Evolutionary conservation across 2,329 filamentous ascomycete species (phyloP), one percentile per base, ranked within the genome.

Genomic region (Cordyceps cateniannulata): DNA sequence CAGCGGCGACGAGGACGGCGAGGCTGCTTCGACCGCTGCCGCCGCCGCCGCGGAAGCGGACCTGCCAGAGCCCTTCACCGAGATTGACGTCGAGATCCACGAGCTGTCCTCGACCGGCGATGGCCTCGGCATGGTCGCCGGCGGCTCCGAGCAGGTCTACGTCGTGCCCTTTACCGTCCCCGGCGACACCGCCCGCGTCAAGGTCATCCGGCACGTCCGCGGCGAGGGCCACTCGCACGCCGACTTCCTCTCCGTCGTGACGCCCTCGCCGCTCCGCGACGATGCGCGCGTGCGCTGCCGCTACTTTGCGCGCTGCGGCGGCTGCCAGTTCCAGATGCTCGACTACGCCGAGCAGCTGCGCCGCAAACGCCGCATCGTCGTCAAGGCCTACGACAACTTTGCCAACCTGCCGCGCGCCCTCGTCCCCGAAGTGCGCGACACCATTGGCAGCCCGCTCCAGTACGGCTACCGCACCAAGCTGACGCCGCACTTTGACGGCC

Each of bases 251-350:
- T 87, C 87, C 63, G 83, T 98, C 47, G 77, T 87, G 40, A 84
- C 83, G 61, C 86, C 93, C 0, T 92, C 90, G 0, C 81, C 86
- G 1, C 79, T 88, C 59, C 88, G 95, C 68, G 88, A 96, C 68
- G 89, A 95, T 68, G 80, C 81, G 42, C 85, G 90, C 24, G 82
- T 96, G 66, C 81, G 81, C 61, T 99, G 95, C 78, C 82, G 85
- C 67, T 98, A 99, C 79, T 99, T 99, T 70, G 79, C 85, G 45
- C 83, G 81, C 59, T 99, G 95, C 75, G 90, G 89, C 10, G 95
- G 95, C 35, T 99, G 95, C 72, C 95, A 99, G 75, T 93, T 98
- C 73, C 95, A 99, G 77, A 97, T 98, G 91, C 84, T 99, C 64
- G 85, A 91, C 59, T 98, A 98, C 73, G 76, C 82, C 32, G 89